Evolutionary conservation across 1,284 basidiomycete genomes (phyloP), one percentile per base, ranked within the genome.

Genomic region (Cryptococcus amylolentus): DNA sequence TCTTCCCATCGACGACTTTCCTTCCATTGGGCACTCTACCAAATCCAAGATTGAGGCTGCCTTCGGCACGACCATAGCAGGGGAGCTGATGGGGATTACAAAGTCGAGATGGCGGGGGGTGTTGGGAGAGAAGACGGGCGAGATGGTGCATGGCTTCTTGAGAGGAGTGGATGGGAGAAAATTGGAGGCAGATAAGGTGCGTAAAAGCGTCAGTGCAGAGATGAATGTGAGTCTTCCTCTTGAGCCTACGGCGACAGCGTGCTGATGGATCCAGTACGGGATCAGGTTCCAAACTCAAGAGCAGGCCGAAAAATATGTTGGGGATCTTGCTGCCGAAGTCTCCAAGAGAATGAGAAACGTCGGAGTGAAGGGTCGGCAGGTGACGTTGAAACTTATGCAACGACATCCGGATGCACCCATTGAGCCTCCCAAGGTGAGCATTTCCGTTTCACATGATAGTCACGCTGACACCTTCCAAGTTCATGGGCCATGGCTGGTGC

Each of bases 401-500:
- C 84, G 95, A 7, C 87, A 91, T 71, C 85, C 89, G 0, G 84
- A 83, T 52, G 91, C 95, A 0, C 93, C 94, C 0, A 80, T 89
- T 12, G 96, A 98, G 69, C 84, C 90, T n/a, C 88, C 94, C 0
- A 98, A 98, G 81, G 89, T 88, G 63, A 43, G 76, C 60, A n/a
- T 14, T 12, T 37, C 18, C 14, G 18, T 35, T 39, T 42, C 10
- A 45, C 37, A 51, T 44, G 13, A n/a, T 45, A 20, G 26, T 28
- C 8, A 26, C 46, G 44, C 26, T 49, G 40, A 42, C 26, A 49
- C 49, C 35, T 49, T 4, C 52, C 6, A 70, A 91, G 88, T 97
- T 97, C 63, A 81, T 98, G 64, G 95, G 95, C 0, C 94, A 98
- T 68, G 95, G 95, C 1, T 77, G 83, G 10, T 97, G 93, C 73